Evolutionary conservation across 768 basidiomycete genomes (phyloP), one percentile per base, ranked within the genome.

Genomic region (Punctularia strigosozonata): DNA sequence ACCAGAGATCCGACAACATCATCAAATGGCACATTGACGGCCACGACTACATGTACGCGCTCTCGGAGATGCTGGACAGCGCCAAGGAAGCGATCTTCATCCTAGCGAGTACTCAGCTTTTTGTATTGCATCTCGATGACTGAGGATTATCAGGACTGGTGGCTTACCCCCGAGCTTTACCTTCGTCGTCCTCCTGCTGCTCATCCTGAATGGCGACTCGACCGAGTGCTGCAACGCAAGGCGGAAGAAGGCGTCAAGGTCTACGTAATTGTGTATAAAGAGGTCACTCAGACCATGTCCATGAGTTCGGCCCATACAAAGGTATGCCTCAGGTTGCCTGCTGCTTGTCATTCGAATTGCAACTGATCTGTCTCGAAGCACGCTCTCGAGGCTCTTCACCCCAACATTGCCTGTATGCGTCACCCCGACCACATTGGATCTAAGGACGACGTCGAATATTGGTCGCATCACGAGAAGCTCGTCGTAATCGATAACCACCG

Each of bases 1-100:
- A 58, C 5, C 67, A 84, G 55, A 65, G 90, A 25, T 50, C 63
- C 3, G 65, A 73, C 8, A 91, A 91, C 53, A 62, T 66, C 24
- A 79, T 84, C 31, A 97, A 95, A 61, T 97, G 87, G 85, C 89
- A 91, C 53, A 71, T 94, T 34, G 92, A 94, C 49, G 94, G 94
- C 0, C 88, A 95, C 41, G 92, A 98, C 61, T 98, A 94, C 57
- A 85, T 97, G 72, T 97, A 83, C 73, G 92, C 94, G 0, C 55
- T 95, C 25, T 88, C 87, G 1, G 89, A 94, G 60, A 67, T 92
- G 59, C 67, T 97, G n/a, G 83, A 85, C 34, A 72, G 63, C 24
- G 86, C 87, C 3, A 71, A 70, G 42, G 84, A 94, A 51, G 75
- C 60, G 22, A 95, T 98, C 52, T 92, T 88, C 58, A 95, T 98